These are phyloP conservation scores for Lyophyllum atratum DNA, from an alignment of 768 basidiomycete species.

Conservation along the genomic window DNA sequence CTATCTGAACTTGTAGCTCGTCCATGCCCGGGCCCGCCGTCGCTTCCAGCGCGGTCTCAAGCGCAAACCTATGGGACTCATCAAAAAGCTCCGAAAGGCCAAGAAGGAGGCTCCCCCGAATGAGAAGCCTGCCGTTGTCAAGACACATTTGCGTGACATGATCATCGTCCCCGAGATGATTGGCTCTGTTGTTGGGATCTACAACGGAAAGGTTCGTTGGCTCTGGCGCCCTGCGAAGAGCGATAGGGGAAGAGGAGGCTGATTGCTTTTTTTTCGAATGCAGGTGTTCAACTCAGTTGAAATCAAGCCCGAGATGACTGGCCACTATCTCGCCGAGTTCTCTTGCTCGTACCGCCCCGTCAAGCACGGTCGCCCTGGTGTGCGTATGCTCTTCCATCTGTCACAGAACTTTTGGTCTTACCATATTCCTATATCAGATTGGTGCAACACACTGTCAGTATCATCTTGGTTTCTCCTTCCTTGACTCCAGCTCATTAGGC, in stretches of 20 bases:
- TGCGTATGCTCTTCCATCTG: slow-evolving; percentile 44
- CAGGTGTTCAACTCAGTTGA: slow-evolving; percentile 95
- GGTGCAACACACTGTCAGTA: slow-evolving; percentile 88
- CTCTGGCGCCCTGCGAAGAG: not conserved
- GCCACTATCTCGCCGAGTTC: slow-evolving; percentile 98
- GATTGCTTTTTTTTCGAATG: not conserved
- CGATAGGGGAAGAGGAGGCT: not conserved
- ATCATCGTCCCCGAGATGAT: slow-evolving; percentile 99
- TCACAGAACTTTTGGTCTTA: not conserved
- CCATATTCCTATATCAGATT: slow-evolving; percentile 48
- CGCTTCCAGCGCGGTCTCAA: slow-evolving; percentile 99
- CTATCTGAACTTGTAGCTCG: slow-evolving; percentile 57
- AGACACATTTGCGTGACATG: slow-evolving; percentile 99
- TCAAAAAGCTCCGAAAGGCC: slow-evolving; percentile 99
- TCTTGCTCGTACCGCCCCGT: slow-evolving; percentile 98
- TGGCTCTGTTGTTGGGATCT: slow-evolving; percentile 96
- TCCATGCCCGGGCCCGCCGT: slow-evolving; percentile 97
- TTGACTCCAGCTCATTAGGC: slow-evolving; percentile 10
- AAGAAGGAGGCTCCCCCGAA: slow-evolving; percentile 99
- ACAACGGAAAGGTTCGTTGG: slow-evolving; percentile 87
- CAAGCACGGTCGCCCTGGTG: slow-evolving; percentile 99
- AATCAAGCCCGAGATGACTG: slow-evolving; percentile 99
- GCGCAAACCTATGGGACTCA: slow-evolving; percentile 96
- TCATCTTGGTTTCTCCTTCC: not conserved
- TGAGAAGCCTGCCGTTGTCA: slow-evolving; percentile 98